Percentiles rank a stretch among this genome's conserved stretches.
These are phyloP conservation scores for Aspergillus viridinutans DNA, from an alignment of 2,329 filamentous ascomycete species.

Conservation along the genomic window DNA sequence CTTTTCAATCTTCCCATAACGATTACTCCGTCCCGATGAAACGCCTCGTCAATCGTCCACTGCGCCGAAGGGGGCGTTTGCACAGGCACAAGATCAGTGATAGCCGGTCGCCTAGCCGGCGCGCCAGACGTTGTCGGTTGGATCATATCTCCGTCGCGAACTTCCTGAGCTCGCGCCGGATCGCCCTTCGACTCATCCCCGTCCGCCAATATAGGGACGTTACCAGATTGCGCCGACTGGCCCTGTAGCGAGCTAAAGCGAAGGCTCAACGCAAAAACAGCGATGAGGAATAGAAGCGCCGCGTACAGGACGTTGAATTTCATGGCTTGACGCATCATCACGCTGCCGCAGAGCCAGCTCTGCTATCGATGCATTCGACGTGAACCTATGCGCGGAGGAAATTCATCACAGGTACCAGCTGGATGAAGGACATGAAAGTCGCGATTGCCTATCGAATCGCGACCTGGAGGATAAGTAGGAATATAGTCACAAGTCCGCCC, in stretches of 20 bases:
- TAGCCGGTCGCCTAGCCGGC: not conserved
- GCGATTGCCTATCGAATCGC: too few relatives aligned
- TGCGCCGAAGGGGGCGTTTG: conserved; percentile 5
- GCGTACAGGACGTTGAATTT: not conserved
- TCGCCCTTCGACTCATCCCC: not conserved
- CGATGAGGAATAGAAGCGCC: not conserved
- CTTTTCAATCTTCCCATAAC: conserved; percentile 39
- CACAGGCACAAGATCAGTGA: not conserved
- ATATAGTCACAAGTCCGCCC: too few relatives aligned
- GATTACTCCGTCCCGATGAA: conserved; percentile 29
- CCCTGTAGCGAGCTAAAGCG: not conserved
- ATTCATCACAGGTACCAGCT: too few relatives aligned
- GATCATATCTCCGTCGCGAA: not conserved
- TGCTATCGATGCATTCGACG: too few relatives aligned
- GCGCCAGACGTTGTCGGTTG: not conserved
- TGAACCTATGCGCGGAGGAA: too few relatives aligned
- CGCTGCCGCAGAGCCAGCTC: not conserved
- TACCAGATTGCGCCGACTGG: not conserved
- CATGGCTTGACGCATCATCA: not conserved
- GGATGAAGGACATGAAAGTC: too few relatives aligned
- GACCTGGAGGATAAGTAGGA: too few relatives aligned
- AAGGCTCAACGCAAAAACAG: not conserved
- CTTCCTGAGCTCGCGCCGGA: too few relatives aligned
- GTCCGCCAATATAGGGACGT: not conserved
- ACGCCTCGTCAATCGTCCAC: conserved; percentile 14